These are phyloP conservation scores for Keqinozyma sinolaborantium DNA, from an alignment of 1,139 yeast species.

Conservation along the genomic window DNA sequence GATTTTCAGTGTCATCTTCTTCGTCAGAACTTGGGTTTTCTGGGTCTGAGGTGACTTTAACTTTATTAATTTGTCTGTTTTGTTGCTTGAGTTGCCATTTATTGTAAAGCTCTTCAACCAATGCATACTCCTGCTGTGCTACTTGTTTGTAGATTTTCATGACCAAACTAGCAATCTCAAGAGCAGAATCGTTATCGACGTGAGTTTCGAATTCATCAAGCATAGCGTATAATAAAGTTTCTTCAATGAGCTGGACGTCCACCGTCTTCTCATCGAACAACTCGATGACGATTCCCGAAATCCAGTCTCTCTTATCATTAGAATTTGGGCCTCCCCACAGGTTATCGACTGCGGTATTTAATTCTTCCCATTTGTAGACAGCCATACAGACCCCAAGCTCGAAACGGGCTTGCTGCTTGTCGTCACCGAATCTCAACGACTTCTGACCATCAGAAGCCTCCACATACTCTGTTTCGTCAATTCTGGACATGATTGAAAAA, in stretches of 20 bases:
- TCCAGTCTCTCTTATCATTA: slow-evolving; percentile 92
- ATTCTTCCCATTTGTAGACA: slow-evolving; percentile 82
- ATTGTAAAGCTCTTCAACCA: slow-evolving; percentile 57
- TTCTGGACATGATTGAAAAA: slow-evolving; percentile 17
- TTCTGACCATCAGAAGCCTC: slow-evolving; percentile 36
- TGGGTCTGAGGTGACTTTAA: slow-evolving; percentile 49
- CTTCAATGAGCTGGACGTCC: slow-evolving; percentile 79
- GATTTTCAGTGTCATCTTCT: slow-evolving; percentile 42
- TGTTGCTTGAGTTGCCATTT: slow-evolving; percentile 56
- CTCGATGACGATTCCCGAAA: slow-evolving; percentile 78
- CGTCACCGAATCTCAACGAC: slow-evolving; percentile 53
- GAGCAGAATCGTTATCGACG: slow-evolving; percentile 86
- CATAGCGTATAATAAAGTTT: slow-evolving; percentile 83
- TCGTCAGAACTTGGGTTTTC: slow-evolving; percentile 53
- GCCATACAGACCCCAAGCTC: slow-evolving; percentile 95
- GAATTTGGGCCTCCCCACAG: slow-evolving; percentile 96
- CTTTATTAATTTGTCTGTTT: slow-evolving; percentile 26
- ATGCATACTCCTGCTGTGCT: slow-evolving; percentile 43
- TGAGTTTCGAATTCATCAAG: slow-evolving; percentile 89
- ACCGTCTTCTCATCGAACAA: slow-evolving; percentile 65
- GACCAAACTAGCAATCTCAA: slow-evolving; percentile 66
- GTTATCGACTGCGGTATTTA: slow-evolving; percentile 90
- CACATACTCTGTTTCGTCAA: slow-evolving; percentile 46
- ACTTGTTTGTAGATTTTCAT: slow-evolving; percentile 68
- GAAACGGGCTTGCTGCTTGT: slow-evolving; percentile 73